phyloP scores from a whole-genome alignment of 1,284 basidiomycete genomes.

The Puccinia triticina region DNA sequence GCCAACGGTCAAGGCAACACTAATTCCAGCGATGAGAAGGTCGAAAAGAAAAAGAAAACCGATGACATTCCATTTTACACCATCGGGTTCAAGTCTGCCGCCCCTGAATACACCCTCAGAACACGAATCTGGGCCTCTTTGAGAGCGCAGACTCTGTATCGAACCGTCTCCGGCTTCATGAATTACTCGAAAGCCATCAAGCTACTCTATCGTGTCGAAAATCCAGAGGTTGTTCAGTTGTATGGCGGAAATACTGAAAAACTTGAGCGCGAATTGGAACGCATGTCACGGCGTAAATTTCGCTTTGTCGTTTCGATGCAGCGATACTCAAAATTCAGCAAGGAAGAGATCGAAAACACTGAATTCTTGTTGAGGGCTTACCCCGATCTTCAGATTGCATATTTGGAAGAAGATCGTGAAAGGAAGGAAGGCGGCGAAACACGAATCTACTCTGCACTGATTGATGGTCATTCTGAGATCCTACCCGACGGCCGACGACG shows the following conservation, averaged over 20 bases:
- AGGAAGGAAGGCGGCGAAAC: slow-evolving; percentile 94
- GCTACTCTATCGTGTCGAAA: slow-evolving; percentile 97
- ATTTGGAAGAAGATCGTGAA: slow-evolving; percentile 89
- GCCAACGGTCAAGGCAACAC: slow-evolving; percentile 53
- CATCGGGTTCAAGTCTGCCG: slow-evolving; percentile 98
- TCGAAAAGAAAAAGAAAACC: slow-evolving; percentile 69
- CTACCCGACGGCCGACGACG: slow-evolving; percentile 81
- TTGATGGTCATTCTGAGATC: slow-evolving; percentile 97
- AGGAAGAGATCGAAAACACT: slow-evolving; percentile 98
- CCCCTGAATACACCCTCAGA: slow-evolving; percentile 95
- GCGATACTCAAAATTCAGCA: slow-evolving; percentile 98
- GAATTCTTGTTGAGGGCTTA: slow-evolving; percentile 98
- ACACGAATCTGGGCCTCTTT: slow-evolving; percentile 99
- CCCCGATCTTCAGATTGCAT: slow-evolving; percentile 96
- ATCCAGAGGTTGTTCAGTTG: slow-evolving; percentile 95
- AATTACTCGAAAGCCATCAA: slow-evolving; percentile 99
- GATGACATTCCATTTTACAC: slow-evolving; percentile 98
- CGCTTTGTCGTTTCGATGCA: slow-evolving; percentile 99
- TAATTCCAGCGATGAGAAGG: slow-evolving; percentile 73
- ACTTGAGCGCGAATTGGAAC: slow-evolving; percentile 92
- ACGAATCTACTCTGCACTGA: slow-evolving; percentile 89
- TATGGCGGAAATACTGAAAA: slow-evolving; percentile 98
- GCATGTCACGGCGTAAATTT: slow-evolving; percentile 97
- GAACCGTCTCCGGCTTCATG: slow-evolving; percentile 99
- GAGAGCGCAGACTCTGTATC: slow-evolving; percentile 95